phyloP scores from a whole-genome alignment of 139 green algal species.

The Tetradesmus lagerheimii region DNA sequence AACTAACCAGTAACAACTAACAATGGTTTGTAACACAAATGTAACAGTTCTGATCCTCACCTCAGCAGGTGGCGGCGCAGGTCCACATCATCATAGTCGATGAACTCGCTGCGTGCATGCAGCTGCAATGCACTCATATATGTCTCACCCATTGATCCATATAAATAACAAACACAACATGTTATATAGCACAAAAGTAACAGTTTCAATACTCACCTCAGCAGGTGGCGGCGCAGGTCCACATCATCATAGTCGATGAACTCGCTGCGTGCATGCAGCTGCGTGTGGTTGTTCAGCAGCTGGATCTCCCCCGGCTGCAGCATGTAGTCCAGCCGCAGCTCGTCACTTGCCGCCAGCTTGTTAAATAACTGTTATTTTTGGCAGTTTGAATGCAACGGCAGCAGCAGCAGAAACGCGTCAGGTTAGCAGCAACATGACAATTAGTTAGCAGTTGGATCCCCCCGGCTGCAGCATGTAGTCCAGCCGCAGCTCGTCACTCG shows the following conservation, averaged over 20 bases:
- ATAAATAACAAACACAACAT: not conserved
- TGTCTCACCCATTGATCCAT: not conserved
- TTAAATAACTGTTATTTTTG: slow-evolving; percentile 52
- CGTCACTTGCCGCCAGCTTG: slow-evolving; percentile 55
- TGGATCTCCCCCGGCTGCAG: slow-evolving; percentile 79
- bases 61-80: slow-evolving; percentile 74
- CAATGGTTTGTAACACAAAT: not conserved
- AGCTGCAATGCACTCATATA: slow-evolving; percentile 15
- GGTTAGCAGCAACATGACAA: no score
- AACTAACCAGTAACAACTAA: no score
- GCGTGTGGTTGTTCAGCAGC: slow-evolving; percentile 75
- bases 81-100: slow-evolving; percentile 54
- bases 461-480: slow-evolving; percentile 70
- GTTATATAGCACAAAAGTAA: not conserved
- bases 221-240: slow-evolving; percentile 71
- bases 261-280: slow-evolving; percentile 64
- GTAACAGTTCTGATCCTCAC: not conserved
- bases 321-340: slow-evolving; percentile 63
- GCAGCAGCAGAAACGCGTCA: not conserved
- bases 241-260: slow-evolving; percentile 64
- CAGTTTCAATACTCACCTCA: slow-evolving; percentile 45
- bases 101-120: slow-evolving; percentile 65
- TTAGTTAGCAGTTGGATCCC: slow-evolving; percentile 78
- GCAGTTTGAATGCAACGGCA: not conserved
- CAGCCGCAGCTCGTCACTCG: not conserved